phyloP scores from a whole-genome alignment of 352 stramenopile genomes.

The Phytophthora sp. region DNA sequence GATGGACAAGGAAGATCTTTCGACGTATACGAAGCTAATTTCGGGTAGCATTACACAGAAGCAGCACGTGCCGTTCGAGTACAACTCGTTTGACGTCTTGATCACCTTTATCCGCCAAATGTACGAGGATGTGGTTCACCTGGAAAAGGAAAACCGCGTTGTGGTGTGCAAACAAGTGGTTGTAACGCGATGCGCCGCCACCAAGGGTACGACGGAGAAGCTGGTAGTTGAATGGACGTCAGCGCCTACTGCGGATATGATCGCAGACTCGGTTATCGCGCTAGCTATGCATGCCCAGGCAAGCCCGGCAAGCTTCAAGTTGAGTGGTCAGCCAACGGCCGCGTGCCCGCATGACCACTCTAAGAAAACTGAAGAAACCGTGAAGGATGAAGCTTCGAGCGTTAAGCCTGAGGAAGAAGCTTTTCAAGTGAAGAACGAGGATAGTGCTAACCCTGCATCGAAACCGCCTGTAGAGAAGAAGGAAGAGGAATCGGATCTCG shows the following conservation, averaged over 20 bases:
- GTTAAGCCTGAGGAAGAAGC: constrained; percentile 25
- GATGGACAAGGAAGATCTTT: constrained; percentile 87
- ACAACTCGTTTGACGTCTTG: constrained; percentile 82
- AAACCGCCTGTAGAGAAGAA: constrained; percentile 26
- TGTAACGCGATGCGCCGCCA: constrained; percentile 54
- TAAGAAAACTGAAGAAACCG: constrained; percentile 45
- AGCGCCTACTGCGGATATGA: constrained; percentile 94
- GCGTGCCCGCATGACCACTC: constrained; percentile 85
- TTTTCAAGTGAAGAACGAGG: constrained; percentile 19
- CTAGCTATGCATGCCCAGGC: constrained; percentile 95
- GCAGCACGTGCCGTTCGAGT: constrained; percentile 86
- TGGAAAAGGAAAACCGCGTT: constrained; percentile 64
- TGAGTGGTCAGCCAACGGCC: constrained; percentile 73
- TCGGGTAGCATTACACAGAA: constrained; percentile 82
- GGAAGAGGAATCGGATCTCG: constrained; percentile 32
- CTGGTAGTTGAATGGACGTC: constrained; percentile 90
- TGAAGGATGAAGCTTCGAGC: constrained; percentile 21
- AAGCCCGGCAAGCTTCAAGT: constrained; percentile 83
- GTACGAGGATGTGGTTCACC: constrained; percentile 74
- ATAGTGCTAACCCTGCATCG: constrained; percentile 1
- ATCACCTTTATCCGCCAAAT: constrained; percentile 84
- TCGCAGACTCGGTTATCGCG: constrained; percentile 96
- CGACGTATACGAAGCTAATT: constrained; percentile 87
- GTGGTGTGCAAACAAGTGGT: constrained; percentile 78
- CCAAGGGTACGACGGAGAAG: constrained; percentile 39